Base-by-base conservation (phyloP, 257 asterid genomes). In the Solanum pimpinellifolium region DNA sequence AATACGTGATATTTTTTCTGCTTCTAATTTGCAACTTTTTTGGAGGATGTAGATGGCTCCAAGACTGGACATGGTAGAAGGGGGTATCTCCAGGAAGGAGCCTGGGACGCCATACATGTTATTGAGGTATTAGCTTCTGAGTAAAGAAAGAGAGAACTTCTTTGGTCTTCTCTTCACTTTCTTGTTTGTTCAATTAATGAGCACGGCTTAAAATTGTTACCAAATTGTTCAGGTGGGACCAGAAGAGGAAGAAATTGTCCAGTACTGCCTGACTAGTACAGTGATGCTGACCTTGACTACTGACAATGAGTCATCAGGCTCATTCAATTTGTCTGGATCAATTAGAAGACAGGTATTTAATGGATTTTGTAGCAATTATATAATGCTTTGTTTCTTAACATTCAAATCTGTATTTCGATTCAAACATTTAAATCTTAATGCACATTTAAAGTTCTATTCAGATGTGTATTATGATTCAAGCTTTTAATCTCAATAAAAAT, bases 101-200 rank as follows among this genome's bases (percentile, higher is more conserved):
- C 98, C 88, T 97, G 99, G 99, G 99, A 97, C 86, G 99, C 99
- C 23, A 97, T 97, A 87, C 99, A 97, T 91, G 99, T 97, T 86
- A 93, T 97, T 81, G 95, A 97, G 99, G 99, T 94, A 92, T 31
- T 87, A 78, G 73, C 86, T 85, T 41, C 89, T 14, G 37, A 75
- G 70, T 49, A 29, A 44, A 74, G 35, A 62, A n/a, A 72, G 69
- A 72, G 69, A 83, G 56, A 87, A 59, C 13, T 84, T 47, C 42
- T 39, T 3, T 77, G 72, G 66, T 84, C 86, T 16, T 11, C 89
- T 84, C 85, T 60, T 86, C 81, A 46, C 69, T 42, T 12, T 56
- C 49, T 65, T 42, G 31, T 66, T 70, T 83, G 78, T 14, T 42
- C 80, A 59, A 41, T 33, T 25, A 21, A 20, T 78, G 37, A 25